Evolutionary conservation across 345 rosid genomes (phyloP).

Genomic region (Acer negundo): DNA sequence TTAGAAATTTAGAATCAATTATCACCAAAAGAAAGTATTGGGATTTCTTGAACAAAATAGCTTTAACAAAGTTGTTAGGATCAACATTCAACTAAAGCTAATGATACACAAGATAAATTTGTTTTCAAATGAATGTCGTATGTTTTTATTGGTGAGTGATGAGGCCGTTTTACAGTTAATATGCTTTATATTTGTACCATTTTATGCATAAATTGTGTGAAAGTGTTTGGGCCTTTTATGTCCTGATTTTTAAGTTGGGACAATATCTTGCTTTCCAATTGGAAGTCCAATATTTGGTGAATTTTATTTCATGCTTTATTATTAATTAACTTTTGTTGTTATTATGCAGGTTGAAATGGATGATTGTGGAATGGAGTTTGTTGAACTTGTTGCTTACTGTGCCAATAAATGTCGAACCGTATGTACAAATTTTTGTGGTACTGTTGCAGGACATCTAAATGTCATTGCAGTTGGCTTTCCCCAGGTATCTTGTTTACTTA

Average conservation of each 20-base stretch:
- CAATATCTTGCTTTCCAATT: not conserved
- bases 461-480: slow-evolving; percentile 40
- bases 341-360: slow-evolving; percentile 51
- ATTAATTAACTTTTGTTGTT: not conserved
- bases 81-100: not conserved
- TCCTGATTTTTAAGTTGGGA: slow-evolving; percentile 5
- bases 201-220: slow-evolving; percentile 6
- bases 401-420: slow-evolving; percentile 60
- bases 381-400: slow-evolving; percentile 72
- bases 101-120: not conserved
- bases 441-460: slow-evolving; percentile 52
- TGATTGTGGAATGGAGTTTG: slow-evolving; percentile 44
- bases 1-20: too few relatives aligned
- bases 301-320: not conserved
- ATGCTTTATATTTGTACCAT: not conserved
- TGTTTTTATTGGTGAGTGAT: not conserved
- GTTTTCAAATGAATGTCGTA: not conserved
- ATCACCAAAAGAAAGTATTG: too few relatives aligned
- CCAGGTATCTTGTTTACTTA: slow-evolving; percentile 51
- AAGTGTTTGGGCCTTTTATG: not conserved
- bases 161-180: not conserved
- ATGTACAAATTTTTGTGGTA: slow-evolving; percentile 42
- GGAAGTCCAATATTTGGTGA: not conserved
- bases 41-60: too few relatives aligned
- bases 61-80: too few relatives aligned